A percentile compares a stretch with the other conserved stretches of the same genome.
These are phyloP conservation scores for Trametes sanguinea DNA, from an alignment of 768 basidiomycete species.

Conservation along the genomic window DNA sequence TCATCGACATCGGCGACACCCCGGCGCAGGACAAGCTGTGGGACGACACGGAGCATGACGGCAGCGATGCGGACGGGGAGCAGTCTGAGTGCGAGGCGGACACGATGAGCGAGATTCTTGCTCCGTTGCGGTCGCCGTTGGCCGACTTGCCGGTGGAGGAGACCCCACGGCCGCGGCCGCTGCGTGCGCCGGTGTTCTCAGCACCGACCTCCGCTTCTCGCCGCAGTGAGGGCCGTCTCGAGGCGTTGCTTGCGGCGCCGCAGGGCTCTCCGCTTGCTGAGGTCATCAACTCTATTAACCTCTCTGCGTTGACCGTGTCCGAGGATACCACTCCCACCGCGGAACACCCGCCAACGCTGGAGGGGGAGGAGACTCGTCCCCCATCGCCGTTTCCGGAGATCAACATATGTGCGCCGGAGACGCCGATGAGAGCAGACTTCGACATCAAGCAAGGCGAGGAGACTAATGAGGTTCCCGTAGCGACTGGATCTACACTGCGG, in stretches of 20 bases:
- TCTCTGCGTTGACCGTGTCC: slow-evolving; percentile 19
- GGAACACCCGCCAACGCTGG: neutral
- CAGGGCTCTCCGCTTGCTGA: slow-evolving; percentile 31
- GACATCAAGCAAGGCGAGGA: neutral
- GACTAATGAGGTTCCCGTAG: neutral
- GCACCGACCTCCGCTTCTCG: neutral
- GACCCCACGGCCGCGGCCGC: slow-evolving; percentile 13
- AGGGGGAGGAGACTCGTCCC: neutral
- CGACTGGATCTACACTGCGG: neutral
- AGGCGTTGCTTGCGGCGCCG: slow-evolving; percentile 19
- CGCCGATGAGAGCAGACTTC: slow-evolving; percentile 1
- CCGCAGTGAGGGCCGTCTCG: slow-evolving; percentile 1
- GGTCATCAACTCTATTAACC: slow-evolving; percentile 35
- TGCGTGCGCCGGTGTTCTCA: slow-evolving; percentile 5
- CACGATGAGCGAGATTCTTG: neutral
- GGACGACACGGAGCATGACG: neutral
- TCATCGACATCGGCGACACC: slow-evolving; percentile 36
- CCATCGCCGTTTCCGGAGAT: slow-evolving; percentile 24
- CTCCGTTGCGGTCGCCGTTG: slow-evolving; percentile 20
- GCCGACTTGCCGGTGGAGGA: slow-evolving; percentile 27
- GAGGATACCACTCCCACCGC: slow-evolving; percentile 4
- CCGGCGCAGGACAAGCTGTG: slow-evolving; percentile 9
- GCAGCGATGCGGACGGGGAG: neutral
- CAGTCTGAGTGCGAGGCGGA: slow-evolving; percentile 20
- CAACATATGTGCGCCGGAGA: slow-evolving; percentile 24